Conservation (phyloP, 805 yeast genomes). For the Lipomyces sp. region DNA sequence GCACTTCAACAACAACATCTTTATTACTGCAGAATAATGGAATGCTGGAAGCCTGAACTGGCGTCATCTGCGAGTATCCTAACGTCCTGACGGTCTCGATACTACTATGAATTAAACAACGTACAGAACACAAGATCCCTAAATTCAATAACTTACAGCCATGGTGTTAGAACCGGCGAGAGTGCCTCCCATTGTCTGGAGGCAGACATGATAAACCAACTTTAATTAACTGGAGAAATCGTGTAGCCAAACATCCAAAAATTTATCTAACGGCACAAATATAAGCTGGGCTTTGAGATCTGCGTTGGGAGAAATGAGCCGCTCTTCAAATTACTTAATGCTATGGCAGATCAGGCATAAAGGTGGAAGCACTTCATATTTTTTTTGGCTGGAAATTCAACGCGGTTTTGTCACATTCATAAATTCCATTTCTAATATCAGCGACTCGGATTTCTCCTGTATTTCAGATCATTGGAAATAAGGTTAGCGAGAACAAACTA, state of each 20-base stretch:
- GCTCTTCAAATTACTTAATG: background rate
- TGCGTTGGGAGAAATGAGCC: no score
- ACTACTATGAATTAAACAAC: conserved; percentile 14
- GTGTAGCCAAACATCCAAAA: background rate
- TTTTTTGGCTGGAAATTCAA: background rate
- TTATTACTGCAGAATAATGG: conserved; percentile 83
- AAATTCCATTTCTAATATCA: background rate
- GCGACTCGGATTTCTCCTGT: background rate
- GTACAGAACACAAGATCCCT: background rate
- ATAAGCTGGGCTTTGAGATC: no score
- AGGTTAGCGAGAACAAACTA: background rate
- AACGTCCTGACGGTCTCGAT: conserved; percentile 68
- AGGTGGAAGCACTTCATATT: background rate
- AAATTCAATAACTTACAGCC: conserved; percentile 54
- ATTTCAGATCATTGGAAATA: background rate
- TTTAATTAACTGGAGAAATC: background rate
- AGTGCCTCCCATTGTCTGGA: conserved; percentile 69
- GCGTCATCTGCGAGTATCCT: conserved; percentile 86
- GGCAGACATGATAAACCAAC: conserved; percentile 18
- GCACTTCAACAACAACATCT: conserved; percentile 86
- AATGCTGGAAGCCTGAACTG: conserved; percentile 94
- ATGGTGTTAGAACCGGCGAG: conserved; percentile 60
- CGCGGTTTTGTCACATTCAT: no score
- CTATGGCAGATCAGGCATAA: conserved; percentile 3
- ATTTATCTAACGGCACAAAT: background rate